These are phyloP conservation scores for Eragrostis tef DNA, from an alignment of 202 grass and related monocot genomes.

Conservation along the genomic window DNA sequence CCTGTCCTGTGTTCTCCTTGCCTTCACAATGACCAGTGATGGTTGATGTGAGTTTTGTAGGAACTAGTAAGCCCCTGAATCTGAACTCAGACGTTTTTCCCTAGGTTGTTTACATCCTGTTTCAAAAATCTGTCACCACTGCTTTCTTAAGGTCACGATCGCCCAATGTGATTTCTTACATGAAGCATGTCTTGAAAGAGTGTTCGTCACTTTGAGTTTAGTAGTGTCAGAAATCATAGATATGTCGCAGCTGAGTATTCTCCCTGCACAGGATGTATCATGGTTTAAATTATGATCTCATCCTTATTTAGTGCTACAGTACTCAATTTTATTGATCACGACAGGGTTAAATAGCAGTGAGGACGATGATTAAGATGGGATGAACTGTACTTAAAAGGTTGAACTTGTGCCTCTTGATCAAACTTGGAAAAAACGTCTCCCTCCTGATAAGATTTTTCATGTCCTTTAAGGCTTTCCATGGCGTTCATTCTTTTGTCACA, in stretches of 20 bases:
- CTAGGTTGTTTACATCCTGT: not conserved
- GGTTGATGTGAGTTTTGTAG: conserved; percentile 55
- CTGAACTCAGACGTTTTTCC: conserved; percentile 6
- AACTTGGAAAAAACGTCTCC: no score
- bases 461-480: no score
- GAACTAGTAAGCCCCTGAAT: not conserved
- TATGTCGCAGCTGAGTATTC: not conserved
- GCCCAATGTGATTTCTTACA: not conserved
- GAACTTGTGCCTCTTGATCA: no score
- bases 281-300: not conserved
- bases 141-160: not conserved
- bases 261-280: not conserved
- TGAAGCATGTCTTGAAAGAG: conserved; percentile 5
- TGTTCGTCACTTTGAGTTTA: not conserved
- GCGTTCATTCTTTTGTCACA: no score
- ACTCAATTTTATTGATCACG: no score
- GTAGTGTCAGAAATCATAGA: not conserved
- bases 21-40: conserved; percentile 75
- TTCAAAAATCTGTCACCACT: not conserved
- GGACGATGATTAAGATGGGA: no score
- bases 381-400: no score
- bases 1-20: conserved; percentile 62
- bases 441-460: no score
- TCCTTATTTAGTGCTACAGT: not conserved
- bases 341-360: no score